Evolutionary conservation across 2,329 filamentous ascomycete species (phyloP).

Genomic region (Pseudonectria foliicola): DNA sequence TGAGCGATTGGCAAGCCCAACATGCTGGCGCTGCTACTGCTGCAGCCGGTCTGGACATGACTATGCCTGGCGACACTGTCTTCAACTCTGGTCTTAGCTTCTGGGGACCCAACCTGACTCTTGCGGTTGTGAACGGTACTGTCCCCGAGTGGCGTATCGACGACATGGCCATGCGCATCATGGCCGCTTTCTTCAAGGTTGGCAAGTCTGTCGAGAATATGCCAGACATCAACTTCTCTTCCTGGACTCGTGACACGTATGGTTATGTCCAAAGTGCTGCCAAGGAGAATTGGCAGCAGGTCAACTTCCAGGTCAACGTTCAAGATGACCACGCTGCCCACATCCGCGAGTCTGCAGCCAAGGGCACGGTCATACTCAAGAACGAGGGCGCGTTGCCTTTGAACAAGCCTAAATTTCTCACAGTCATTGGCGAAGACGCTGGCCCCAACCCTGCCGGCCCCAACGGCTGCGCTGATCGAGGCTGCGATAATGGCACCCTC

Average conservation of each 20-base stretch:
- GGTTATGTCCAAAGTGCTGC: slow-evolving; percentile 61
- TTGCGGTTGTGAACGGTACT: slow-evolving; percentile 83
- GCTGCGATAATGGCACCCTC: slow-evolving; percentile 52
- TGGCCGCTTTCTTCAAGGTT: slow-evolving; percentile 63
- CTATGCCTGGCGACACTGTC: slow-evolving; percentile 76
- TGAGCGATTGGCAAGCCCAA: slow-evolving; percentile 75
- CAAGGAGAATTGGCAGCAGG: slow-evolving; percentile 52
- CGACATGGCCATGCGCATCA: slow-evolving; percentile 84
- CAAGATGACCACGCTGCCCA: slow-evolving; percentile 62
- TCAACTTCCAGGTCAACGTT: slow-evolving; percentile 84
- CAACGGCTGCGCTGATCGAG: slow-evolving; percentile 69
- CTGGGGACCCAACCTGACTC: slow-evolving; percentile 83
- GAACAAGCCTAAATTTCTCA: slow-evolving; percentile 68
- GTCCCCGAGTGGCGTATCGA: slow-evolving; percentile 81
- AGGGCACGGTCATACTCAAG: slow-evolving; percentile 84
- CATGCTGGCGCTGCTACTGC: slow-evolving; percentile 61
- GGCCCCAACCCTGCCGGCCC: slow-evolving; percentile 66
- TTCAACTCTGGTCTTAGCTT: slow-evolving; percentile 68
- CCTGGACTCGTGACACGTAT: slow-evolving; percentile 74
- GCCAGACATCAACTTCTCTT: slow-evolving; percentile 70
- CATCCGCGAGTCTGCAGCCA: slow-evolving; percentile 70
- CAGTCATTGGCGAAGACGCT: slow-evolving; percentile 77
- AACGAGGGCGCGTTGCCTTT: slow-evolving; percentile 72
- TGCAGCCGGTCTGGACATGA: slow-evolving; percentile 73
- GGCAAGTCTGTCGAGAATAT: slow-evolving; percentile 43